Evolutionary conservation across 768 basidiomycete species (phyloP).

Genomic region (Mycena belliarum): DNA sequence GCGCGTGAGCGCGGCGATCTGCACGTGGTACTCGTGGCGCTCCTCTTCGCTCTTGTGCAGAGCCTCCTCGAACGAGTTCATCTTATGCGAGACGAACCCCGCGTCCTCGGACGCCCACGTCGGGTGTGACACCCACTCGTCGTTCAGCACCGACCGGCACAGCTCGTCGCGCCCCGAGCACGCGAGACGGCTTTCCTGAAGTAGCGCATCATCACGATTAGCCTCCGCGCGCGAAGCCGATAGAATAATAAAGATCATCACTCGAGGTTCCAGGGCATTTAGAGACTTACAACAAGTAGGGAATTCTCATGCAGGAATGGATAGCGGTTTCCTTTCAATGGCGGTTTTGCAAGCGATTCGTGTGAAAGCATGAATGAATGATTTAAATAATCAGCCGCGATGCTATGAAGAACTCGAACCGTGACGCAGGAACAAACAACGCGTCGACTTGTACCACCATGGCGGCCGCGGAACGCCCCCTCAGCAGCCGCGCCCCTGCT

Average conservation of each 20-base stretch:
- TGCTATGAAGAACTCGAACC: no score
- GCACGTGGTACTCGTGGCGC: constrained; percentile 95
- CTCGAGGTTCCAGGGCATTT: no score
- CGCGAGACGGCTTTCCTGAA: constrained; percentile 82
- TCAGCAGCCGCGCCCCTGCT: neutral
- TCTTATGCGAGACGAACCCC: constrained; percentile 93
- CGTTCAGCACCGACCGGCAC: constrained; percentile 94
- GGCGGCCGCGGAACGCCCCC: neutral
- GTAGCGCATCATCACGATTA: constrained; percentile 9
- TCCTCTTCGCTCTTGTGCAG: constrained; percentile 98
- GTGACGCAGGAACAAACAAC: constrained; percentile 1
- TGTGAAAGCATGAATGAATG: no score
- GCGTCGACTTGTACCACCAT: constrained; percentile 10
- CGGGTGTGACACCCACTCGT: constrained; percentile 97
- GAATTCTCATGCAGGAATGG: no score
- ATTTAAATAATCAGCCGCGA: no score
- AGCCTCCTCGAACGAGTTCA: constrained; percentile 94
- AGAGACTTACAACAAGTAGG: no score
- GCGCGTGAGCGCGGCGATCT: constrained; percentile 85
- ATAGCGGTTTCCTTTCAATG: no score
- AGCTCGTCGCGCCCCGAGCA: constrained; percentile 95
- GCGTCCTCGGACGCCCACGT: constrained; percentile 98
- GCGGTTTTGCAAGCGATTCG: no score
- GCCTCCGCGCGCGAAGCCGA: no score
- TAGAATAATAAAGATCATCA: no score